Evolutionary conservation across 768 basidiomycete genomes (phyloP).

Genomic region (Tricholoma hemisulphureum): DNA sequence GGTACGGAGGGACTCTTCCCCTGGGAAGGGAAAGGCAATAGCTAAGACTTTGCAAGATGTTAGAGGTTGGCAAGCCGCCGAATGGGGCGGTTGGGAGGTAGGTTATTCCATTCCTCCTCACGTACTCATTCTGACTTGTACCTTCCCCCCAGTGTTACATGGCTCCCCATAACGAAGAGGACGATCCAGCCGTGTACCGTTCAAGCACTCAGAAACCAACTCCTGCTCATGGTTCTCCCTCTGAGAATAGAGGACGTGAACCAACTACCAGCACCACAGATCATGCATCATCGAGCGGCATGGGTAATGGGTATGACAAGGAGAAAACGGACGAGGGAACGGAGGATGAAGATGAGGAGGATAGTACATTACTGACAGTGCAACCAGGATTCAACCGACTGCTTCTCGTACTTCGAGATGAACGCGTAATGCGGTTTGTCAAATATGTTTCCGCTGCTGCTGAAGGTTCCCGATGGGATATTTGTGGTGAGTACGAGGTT

Average conservation of each 20-base stretch:
- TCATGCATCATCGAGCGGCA: conserved; percentile 1
- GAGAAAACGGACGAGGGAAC: conserved; percentile 37
- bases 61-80: conserved; percentile 65
- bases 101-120: conserved; percentile 19
- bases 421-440: conserved; percentile 91
- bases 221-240: conserved; percentile 19
- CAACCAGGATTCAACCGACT: conserved; percentile 90
- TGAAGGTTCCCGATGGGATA: conserved; percentile 89
- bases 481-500: conserved; percentile 90
- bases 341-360: conserved; percentile 64
- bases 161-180: conserved; percentile 91
- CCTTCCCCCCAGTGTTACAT: conserved; percentile 72
- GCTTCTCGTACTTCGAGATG: conserved; percentile 86
- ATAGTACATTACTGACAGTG: conserved; percentile 78
- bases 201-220: conserved; percentile 50
- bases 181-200: conserved; percentile 93
- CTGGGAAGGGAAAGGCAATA: conserved; percentile 26
- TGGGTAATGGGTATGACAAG: not conserved
- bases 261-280: not conserved
- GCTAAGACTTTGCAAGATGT: conserved; percentile 29
- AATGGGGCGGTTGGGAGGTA: conserved; percentile 96
- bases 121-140: conserved; percentile 6
- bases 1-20: conserved; percentile 25
- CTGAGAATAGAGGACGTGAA: conserved; percentile 2
- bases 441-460: conserved; percentile 93